A percentile compares a stretch with the other conserved stretches of the same genome.
phyloP scores from a whole-genome alignment of 2,329 filamentous ascomycete species.

The Fusarium anthophilum region DNA sequence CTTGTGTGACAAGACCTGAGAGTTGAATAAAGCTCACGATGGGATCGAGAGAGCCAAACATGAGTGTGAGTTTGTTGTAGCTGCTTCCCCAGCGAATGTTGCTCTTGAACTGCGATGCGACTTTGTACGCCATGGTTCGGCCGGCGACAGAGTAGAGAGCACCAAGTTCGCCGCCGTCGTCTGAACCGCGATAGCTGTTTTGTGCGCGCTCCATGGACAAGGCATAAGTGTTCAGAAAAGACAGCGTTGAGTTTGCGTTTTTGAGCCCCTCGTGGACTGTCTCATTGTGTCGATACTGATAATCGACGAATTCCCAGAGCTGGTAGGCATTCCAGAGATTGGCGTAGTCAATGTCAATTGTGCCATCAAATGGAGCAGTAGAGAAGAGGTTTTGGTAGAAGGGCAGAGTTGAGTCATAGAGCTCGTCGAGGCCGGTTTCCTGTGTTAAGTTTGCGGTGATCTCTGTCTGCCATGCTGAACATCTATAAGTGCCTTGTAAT shows the following conservation, averaged over 20 bases:
- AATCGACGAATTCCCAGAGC: conserved; percentile 66
- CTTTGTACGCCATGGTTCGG: conserved; percentile 58
- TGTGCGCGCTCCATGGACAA: conserved; percentile 70
- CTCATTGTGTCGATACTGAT: conserved; percentile 61
- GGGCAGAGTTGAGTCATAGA: conserved; percentile 43
- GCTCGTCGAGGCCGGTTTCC: conserved; percentile 37
- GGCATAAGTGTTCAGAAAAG: conserved; percentile 69
- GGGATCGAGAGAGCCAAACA: conserved; percentile 65
- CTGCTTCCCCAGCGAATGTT: conserved; percentile 53
- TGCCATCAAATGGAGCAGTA: conserved; percentile 48
- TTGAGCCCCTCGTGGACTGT: conserved; percentile 53
- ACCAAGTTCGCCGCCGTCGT: conserved; percentile 47
- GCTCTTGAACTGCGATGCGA: conserved; percentile 54
- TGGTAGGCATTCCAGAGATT: conserved; percentile 61
- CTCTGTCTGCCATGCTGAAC: conserved; percentile 50
- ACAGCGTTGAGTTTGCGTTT: conserved; percentile 46
- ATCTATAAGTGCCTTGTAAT: conserved; percentile 52
- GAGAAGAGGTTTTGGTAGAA: conserved; percentile 58
- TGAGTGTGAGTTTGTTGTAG: conserved; percentile 59
- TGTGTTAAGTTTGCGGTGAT: conserved; percentile 38
- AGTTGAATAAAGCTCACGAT: conserved; percentile 65
- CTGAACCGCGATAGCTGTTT: conserved; percentile 60
- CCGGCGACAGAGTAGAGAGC: conserved; percentile 61
- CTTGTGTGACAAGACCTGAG: conserved; percentile 54
- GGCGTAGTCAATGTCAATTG: conserved; percentile 47